Conservation (phyloP, 306 rosid species). For the Abrus precatorius region DNA sequence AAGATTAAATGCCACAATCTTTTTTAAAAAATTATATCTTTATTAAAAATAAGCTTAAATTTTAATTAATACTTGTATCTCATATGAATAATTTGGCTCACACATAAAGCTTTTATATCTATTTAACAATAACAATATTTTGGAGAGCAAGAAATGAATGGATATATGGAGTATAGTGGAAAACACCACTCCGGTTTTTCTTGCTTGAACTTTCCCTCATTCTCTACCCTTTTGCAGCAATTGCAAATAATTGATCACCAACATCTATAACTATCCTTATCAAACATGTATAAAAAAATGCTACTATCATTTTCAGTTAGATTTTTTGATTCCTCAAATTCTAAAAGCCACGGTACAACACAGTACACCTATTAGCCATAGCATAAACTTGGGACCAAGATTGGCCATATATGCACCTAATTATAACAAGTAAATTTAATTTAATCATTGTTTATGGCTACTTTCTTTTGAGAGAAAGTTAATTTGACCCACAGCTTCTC, state of each 20-base stretch:
- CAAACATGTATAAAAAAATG: not conserved
- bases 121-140: not conserved
- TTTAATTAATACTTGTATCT: too few species aligned
- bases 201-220: slow-evolving; percentile 50
- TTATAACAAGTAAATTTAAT: not conserved
- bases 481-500: slow-evolving; percentile 15
- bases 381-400: slow-evolving; percentile 22
- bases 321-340: not conserved
- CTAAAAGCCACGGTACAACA: slow-evolving; percentile 26
- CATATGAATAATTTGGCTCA: too few species aligned
- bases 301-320: slow-evolving; percentile 33
- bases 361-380: slow-evolving; percentile 9
- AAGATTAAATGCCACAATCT: too few species aligned
- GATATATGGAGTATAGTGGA: slow-evolving; percentile 38
- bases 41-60: too few species aligned
- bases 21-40: too few species aligned
- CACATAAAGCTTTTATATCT: not conserved
- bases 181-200: slow-evolving; percentile 76
- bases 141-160: not conserved
- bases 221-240: slow-evolving; percentile 27
- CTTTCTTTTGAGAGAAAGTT: slow-evolving; percentile 8
- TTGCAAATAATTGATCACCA: not conserved
- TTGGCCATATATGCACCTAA: not conserved
- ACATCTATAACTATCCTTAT: slow-evolving; percentile 16
- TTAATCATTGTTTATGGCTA: slow-evolving; percentile 24